Evolutionary conservation across 495 filamentous ascomycete species (phyloP).

Genomic region (Tuber calosporum): DNA sequence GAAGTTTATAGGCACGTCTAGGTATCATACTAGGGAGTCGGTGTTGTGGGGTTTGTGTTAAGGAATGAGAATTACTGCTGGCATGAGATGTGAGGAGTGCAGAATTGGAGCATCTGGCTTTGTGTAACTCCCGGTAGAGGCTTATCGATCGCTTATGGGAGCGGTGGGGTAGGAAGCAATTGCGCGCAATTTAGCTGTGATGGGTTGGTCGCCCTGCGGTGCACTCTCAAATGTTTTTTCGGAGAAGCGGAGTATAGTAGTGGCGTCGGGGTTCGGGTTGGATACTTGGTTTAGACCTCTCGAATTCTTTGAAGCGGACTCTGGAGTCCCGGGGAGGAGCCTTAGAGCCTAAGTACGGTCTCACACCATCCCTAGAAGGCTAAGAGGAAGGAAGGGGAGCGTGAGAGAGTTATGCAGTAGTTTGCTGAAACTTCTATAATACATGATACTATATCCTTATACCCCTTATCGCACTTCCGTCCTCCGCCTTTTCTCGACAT

Average conservation of each 20-base stretch:
- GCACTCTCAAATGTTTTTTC: background rate
- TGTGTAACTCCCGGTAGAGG: background rate
- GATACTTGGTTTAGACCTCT: background rate
- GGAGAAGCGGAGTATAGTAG: background rate
- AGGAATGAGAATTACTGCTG: background rate
- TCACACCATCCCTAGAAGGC: background rate
- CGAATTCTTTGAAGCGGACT: background rate
- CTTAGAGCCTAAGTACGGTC: background rate
- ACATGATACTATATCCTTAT: constrained; percentile 10
- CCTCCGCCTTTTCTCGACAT: constrained; percentile 30
- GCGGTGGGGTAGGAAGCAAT: background rate
- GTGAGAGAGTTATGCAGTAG: background rate
- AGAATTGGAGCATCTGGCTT: background rate
- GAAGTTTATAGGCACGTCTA: background rate
- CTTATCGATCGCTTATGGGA: background rate
- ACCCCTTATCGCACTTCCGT: constrained; percentile 16
- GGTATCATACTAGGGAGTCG: background rate
- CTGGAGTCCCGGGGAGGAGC: background rate
- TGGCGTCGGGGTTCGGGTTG: background rate
- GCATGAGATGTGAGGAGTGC: background rate
- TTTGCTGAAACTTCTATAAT: background rate
- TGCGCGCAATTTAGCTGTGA: background rate
- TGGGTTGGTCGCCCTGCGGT: background rate
- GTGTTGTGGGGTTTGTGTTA: background rate
- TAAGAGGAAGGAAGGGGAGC: background rate